Percentiles rank a stretch among this genome's conserved stretches.
Conservation (phyloP, 441 rosid genomes). For the Adansonia madagascariensis region DNA sequence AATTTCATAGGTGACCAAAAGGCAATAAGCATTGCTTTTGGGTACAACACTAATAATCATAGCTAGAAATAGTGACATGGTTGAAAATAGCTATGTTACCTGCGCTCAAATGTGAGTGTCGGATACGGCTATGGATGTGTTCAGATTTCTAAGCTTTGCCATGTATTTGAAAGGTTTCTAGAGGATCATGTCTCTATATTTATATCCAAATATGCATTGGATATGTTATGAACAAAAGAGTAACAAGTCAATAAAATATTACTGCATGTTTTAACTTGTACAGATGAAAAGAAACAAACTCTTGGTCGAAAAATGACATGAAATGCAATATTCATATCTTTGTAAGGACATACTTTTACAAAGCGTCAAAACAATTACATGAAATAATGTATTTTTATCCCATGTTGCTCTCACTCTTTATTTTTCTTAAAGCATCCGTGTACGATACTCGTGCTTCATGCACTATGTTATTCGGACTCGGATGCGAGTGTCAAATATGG, state of each 20-base stretch:
- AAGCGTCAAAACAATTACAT: background rate
- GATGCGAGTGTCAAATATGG: too few species aligned
- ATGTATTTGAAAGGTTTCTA: too few species aligned
- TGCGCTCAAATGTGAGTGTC: too few species aligned
- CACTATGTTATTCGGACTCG: too few species aligned
- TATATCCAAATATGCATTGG: too few species aligned
- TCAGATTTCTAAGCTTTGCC: too few species aligned
- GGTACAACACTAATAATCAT: background rate
- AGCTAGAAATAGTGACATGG: background rate
- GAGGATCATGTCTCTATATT: too few species aligned
- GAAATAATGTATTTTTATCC: background rate
- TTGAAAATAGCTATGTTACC: too few species aligned
- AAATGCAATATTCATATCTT: background rate
- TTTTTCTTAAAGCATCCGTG: too few species aligned
- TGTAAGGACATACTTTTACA: background rate
- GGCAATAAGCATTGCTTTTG: background rate
- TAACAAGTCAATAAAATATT: background rate
- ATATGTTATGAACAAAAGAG: background rate
- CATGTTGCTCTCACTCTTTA: too few species aligned
- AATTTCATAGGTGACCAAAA: background rate
- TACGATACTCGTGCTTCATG: too few species aligned
- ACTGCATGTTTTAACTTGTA: background rate
- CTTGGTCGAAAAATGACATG: background rate
- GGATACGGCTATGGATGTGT: too few species aligned
- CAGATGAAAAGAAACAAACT: conserved; percentile 19